Percentiles rank a stretch among this genome's conserved stretches.
Evolutionary conservation across 2,329 filamentous ascomycete species (phyloP).

Genomic region (Colletotrichum abscissum): DNA sequence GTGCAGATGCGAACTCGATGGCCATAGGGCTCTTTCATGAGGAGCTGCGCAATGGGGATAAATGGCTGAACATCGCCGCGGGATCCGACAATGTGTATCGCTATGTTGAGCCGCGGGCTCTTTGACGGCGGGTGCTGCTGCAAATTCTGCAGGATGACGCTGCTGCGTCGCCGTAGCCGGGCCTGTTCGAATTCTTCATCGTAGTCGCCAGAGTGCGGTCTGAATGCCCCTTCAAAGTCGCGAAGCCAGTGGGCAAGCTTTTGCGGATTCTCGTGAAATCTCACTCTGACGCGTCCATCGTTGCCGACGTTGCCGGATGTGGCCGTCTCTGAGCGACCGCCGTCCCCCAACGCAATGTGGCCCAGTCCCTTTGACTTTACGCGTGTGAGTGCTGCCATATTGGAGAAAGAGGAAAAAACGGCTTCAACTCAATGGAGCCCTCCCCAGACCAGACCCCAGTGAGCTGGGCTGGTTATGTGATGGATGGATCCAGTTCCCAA

Average conservation of each 20-base stretch:
- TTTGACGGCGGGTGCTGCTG: conserved; percentile 10
- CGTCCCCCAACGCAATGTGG: conserved; percentile 40
- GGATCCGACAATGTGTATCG: conserved; percentile 48
- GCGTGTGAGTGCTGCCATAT: conserved; percentile 44
- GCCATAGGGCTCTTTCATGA: conserved; percentile 48
- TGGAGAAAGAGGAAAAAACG: not conserved
- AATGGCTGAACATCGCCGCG: conserved; percentile 61
- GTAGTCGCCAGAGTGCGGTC: not conserved
- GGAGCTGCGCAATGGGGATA: conserved; percentile 64
- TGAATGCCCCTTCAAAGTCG: conserved; percentile 35
- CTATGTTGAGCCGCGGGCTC: conserved; percentile 43
- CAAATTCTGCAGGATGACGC: conserved; percentile 13
- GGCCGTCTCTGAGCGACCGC: conserved; percentile 36
- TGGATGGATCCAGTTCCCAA: too few species aligned
- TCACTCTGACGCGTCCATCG: conserved; percentile 46
- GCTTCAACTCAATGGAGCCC: not conserved
- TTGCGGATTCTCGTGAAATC: conserved; percentile 44
- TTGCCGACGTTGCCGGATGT: conserved; percentile 42
- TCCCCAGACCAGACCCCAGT: conserved; percentile 6
- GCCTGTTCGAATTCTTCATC: not conserved
- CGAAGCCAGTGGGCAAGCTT: conserved; percentile 42
- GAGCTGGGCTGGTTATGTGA: not conserved
- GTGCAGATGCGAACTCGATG: conserved; percentile 69
- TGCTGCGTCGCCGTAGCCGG: conserved; percentile 7
- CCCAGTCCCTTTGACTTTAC: conserved; percentile 42